phyloP scores from a whole-genome alignment of 441 rosid species.

The Brassica balearica region DNA sequence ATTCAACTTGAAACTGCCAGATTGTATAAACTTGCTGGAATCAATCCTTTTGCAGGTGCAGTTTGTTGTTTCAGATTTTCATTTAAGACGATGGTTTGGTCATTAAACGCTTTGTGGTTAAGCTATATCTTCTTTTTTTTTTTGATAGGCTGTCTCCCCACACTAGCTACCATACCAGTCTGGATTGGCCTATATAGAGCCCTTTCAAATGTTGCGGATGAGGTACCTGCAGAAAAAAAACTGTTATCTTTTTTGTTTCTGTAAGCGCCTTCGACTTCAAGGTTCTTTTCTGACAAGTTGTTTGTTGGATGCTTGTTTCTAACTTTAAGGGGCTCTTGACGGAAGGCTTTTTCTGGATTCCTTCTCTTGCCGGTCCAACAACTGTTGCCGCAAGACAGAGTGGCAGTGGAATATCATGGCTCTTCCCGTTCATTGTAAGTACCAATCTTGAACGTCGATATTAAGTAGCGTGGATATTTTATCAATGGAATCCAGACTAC shows the following conservation, averaged over 20 bases:
- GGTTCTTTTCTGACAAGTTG: slow-evolving; percentile 32
- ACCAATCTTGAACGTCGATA: slow-evolving; percentile 11
- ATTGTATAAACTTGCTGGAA: slow-evolving; percentile 89
- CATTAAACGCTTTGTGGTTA: background rate
- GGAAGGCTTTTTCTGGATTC: slow-evolving; percentile 99
- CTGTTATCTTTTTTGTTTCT: background rate
- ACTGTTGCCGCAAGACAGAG: slow-evolving; percentile 83
- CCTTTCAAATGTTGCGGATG: slow-evolving; percentile 93
- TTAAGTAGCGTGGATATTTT: background rate
- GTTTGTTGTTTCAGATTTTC: slow-evolving; percentile 15
- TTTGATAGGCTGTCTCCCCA: slow-evolving; percentile 82
- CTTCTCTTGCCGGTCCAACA: slow-evolving; percentile 94
- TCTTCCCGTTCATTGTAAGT: slow-evolving; percentile 89
- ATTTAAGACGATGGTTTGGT: background rate
- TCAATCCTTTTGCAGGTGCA: slow-evolving; percentile 91
- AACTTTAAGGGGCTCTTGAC: slow-evolving; percentile 83
- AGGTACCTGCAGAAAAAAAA: slow-evolving; percentile 50
- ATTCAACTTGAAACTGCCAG: slow-evolving; percentile 96
- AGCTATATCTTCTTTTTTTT: slow-evolving; percentile 28
- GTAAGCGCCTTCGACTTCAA: background rate
- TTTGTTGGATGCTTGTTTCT: slow-evolving; percentile 27
- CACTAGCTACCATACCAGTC: slow-evolving; percentile 94
- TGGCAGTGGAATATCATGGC: slow-evolving; percentile 92
- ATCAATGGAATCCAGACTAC: slow-evolving; percentile 3
- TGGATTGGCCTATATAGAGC: slow-evolving; percentile 99